These are phyloP conservation scores for Epichloe glyceriae DNA, from an alignment of 2,329 filamentous ascomycete species.

Conservation along the genomic window DNA sequence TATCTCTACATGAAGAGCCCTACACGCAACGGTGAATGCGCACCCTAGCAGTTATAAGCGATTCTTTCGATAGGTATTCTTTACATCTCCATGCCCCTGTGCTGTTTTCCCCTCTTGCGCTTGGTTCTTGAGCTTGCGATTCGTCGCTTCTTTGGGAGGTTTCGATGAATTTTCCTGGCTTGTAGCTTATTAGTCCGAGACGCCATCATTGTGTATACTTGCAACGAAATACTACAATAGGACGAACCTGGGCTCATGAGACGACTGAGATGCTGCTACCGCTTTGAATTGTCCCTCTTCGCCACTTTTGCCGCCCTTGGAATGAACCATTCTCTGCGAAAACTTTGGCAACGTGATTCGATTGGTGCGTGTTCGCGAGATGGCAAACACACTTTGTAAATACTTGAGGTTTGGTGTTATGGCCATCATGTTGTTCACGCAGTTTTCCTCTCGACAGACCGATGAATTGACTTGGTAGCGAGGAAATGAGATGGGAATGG, in stretches of 20 bases:
- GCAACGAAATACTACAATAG: not conserved
- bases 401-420: not conserved
- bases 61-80: no score
- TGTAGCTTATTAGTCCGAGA: not conserved
- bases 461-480: not conserved
- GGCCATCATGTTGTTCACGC: not conserved
- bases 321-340: not conserved
- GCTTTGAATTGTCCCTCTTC: not conserved
- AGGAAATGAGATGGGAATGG: not conserved
- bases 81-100: not conserved
- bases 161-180: conserved; percentile 1
- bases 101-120: not conserved
- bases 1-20: no score
- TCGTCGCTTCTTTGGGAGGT: not conserved
- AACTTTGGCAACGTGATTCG: not conserved
- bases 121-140: not conserved
- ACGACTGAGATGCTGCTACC: not conserved
- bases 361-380: not conserved
- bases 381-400: not conserved
- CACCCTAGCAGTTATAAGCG: no score
- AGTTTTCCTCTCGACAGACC: not conserved
- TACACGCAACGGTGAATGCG: no score
- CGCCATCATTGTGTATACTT: not conserved
- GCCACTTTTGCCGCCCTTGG: not conserved
- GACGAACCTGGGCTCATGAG: conserved; percentile 1